Conservation (phyloP, 148 eudicot species). For the Nyssa sinensis region DNA sequence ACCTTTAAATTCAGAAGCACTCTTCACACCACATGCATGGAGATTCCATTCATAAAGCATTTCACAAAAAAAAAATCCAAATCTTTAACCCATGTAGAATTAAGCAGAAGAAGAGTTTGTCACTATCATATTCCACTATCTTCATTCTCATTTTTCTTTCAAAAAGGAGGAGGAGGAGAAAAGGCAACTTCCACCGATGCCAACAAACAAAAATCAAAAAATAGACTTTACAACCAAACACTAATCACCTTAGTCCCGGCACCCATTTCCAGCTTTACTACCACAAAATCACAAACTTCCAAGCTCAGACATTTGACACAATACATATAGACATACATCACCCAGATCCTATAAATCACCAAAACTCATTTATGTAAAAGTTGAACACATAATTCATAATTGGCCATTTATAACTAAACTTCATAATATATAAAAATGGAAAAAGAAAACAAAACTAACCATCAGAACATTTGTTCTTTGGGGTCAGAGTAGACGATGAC, state of each 20-base stretch:
- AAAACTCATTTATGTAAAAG: neutral
- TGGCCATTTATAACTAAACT: neutral
- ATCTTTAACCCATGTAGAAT: neutral
- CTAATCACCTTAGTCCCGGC: neutral
- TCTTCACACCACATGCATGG: neutral
- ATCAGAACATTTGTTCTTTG: conserved; percentile 54
- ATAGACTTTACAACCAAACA: neutral
- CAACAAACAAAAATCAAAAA: neutral
- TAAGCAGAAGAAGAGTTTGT: neutral
- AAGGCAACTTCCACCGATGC: neutral
- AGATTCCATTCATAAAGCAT: neutral
- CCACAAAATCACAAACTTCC: neutral
- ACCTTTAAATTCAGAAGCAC: neutral
- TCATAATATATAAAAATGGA: neutral
- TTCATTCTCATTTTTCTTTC: neutral
- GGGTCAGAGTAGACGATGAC: conserved; percentile 28
- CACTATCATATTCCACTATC: neutral
- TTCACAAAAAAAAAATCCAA: neutral
- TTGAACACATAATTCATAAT: neutral
- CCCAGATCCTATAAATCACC: neutral
- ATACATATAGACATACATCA: neutral
- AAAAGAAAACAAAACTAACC: conserved; percentile 41
- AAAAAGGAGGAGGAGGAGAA: no score
- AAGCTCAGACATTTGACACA: neutral
- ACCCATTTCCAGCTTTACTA: neutral